Evolutionary conservation across 176 grass and related monocot species (phyloP), one percentile per base, ranked within the genome.

Genomic region (Carex scoparia): DNA sequence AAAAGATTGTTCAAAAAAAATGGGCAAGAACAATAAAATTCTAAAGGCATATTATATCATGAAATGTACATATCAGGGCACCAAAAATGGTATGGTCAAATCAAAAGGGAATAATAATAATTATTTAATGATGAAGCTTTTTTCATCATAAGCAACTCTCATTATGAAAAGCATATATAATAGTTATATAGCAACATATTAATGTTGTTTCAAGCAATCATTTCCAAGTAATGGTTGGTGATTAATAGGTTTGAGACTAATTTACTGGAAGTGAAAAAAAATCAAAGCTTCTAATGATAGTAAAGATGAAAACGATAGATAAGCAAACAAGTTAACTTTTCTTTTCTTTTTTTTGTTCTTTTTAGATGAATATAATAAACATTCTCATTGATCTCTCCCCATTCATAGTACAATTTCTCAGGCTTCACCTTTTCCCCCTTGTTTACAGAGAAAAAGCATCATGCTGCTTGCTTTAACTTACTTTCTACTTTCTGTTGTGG

Each of bases 371-470:
- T 35, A 72, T 68, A 69, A 83, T 83, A 83, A 83, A 83, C 81
- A 83, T 83, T 83, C 61, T 69, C 81, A 65, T 64, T 65, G 81
- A 83, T 65, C 61, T 65, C 81, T 66, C 44, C 81, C 48, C 58
- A 81, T 62, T 83, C 60, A 78, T 57, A 78, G 74, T 78, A 78
- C 74, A 78, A 78, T 55, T 78, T 56, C 48, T 57, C 74, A 57
- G 70, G 74, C 51, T n/a, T 83, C 30, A 69, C 40, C 81, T 69
- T 82, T 81, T 83, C 63, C 62, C 81, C 81, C 81, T 83, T 83
- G 42, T 83, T 69, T 83, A 69, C 58, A 83, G 81, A 83, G 81
- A 53, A 51, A 66, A 83, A 53, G 62, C 81, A 83, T 83, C 81
- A 83, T 83, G 81, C 81, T 83, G 81, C 48, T 46, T 78, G 74